Base-by-base conservation (phyloP, 2,329 filamentous ascomycete genomes). In the Knoxdaviesia proteae region DNA sequence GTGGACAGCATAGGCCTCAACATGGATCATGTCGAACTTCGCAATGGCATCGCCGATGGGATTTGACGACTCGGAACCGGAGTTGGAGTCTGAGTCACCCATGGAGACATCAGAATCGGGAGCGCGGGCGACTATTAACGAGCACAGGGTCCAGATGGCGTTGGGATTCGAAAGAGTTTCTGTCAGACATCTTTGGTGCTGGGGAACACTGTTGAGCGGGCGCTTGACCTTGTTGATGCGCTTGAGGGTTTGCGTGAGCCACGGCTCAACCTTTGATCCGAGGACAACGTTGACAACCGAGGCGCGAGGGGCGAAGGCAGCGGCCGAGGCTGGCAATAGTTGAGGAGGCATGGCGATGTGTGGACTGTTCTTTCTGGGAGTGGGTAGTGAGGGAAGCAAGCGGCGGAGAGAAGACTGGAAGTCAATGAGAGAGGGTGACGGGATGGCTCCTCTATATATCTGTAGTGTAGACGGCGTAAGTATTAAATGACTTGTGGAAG, bases 1-100 rank as follows among this genome's bases (percentile, higher is more conserved):
- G 61, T 96, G 88, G 47, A 98, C 90, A 52, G 96, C 88, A 60
- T 98, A 98, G 42, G 90, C 90, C 64, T 96, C 87, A 52, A 96
- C 67, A 58, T 94, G 84, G 55, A 94, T 68, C 56, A 94, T 74
- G 65, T 92, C 81, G 62, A 88, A 90, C 71, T 92, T 92, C 71
- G 82, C 84, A 48, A 94, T 65, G 49, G 82, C 83, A 62, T 94
- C 86, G 50, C 88, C 69, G 49, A 93, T 67, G 39, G 82, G 81
- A 57, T 92, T 83, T 42, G 74, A 65, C 20, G 20, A 20, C 20
- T 20, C 20, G 20, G 20, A 20, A 20, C 20, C 20, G 20, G 20
- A 20, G 20, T 20, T 20, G 20, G 20, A 20, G 33, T 40, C 33
- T 31, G 31, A 34, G 56, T 40, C 42, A 20, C 94, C 84, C 60